Evolutionary conservation across 176 grass and related monocot genomes (phyloP).

Genomic region (Juncus effusus): DNA sequence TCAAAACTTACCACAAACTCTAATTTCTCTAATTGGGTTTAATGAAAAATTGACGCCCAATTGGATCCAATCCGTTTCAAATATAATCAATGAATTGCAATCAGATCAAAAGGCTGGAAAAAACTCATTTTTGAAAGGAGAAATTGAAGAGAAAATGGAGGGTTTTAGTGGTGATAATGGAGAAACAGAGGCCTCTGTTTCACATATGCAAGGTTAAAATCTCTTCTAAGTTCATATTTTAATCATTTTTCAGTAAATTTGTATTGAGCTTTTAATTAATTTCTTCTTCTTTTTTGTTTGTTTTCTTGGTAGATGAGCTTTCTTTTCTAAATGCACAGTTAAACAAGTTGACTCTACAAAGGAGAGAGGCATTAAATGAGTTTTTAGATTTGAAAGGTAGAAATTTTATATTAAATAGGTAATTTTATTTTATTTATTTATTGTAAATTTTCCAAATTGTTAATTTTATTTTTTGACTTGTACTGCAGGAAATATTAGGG

Average conservation of each 20-base stretch:
- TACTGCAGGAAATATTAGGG: constrained; percentile 76
- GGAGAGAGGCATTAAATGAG: constrained; percentile 64
- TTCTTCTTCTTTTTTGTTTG: constrained; percentile 15
- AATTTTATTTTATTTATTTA: constrained; percentile 8
- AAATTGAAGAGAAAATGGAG: constrained; percentile 35
- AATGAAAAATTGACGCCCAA: constrained; percentile 57
- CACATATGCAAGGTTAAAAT: constrained; percentile 64
- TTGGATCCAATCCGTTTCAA: constrained; percentile 74
- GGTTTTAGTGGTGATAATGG: constrained; percentile 27
- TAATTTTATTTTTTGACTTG: constrained; percentile 24
- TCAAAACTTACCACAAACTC: constrained; percentile 54
- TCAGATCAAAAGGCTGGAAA: constrained; percentile 32
- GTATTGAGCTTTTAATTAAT: background rate
- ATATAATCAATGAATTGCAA: constrained; percentile 68
- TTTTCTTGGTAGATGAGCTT: constrained; percentile 59
- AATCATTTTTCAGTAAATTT: background rate
- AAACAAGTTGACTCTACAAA: constrained; percentile 56
- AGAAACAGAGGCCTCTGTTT: constrained; percentile 41
- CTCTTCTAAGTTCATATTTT: constrained; percentile 14
- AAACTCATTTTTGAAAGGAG: constrained; percentile 12
- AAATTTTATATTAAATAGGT: constrained; percentile 6
- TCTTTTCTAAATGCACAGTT: constrained; percentile 43
- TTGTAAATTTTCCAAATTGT: constrained; percentile 11
- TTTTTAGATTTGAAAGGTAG: constrained; percentile 97
- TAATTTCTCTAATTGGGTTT: constrained; percentile 55